phyloP scores from a whole-genome alignment of 1,284 basidiomycete genomes.

The Fomitopsis schrenkii region DNA sequence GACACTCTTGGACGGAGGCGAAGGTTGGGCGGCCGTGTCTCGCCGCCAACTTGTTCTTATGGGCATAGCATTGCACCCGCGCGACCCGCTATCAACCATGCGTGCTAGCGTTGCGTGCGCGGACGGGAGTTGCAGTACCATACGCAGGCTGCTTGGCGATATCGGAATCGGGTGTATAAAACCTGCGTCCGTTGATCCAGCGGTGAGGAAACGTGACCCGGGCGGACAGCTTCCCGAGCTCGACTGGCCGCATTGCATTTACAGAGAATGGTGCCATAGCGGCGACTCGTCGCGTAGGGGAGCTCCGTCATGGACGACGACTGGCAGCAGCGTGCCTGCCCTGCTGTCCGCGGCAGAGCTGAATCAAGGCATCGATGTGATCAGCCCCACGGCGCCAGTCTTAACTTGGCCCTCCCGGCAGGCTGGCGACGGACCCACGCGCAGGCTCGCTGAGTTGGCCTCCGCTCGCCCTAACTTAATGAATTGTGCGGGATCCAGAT shows the following conservation, averaged over 20 bases:
- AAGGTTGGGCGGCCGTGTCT: too few relatives aligned
- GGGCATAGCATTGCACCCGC: too few relatives aligned
- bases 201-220: too few relatives aligned
- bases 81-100: too few relatives aligned
- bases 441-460: neutral
- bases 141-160: too few relatives aligned
- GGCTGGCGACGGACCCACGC: neutral
- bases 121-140: too few relatives aligned
- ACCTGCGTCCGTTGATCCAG: too few relatives aligned
- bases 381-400: neutral
- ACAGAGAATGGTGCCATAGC: neutral
- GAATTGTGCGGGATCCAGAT: neutral
- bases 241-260: neutral
- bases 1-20: too few relatives aligned
- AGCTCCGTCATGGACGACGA: neutral
- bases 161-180: too few relatives aligned
- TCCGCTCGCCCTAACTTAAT: neutral
- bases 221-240: neutral
- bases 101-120: too few relatives aligned
- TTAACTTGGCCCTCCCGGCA: neutral
- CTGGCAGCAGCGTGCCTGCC: neutral
- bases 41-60: too few relatives aligned
- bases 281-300: neutral
- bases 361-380: neutral
- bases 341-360: neutral